Percentiles rank a stretch among this genome's conserved stretches.
These are phyloP conservation scores for Barnettozyma botsteinii DNA, from an alignment of 805 yeast genomes.

Conservation along the genomic window DNA sequence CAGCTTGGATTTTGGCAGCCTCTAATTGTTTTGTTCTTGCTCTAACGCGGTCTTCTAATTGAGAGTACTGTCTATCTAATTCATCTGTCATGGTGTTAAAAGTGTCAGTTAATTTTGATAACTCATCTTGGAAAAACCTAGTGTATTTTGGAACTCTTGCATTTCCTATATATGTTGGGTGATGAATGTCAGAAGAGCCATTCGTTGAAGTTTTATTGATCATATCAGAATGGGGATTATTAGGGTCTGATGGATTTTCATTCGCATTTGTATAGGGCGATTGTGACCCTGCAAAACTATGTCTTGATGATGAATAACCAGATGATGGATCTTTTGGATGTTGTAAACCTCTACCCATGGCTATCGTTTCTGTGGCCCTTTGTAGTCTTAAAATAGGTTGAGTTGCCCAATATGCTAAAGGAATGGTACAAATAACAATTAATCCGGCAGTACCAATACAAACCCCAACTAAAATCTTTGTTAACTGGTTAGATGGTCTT, in stretches of 20 bases:
- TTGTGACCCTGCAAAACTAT: constrained; percentile 5
- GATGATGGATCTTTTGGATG: constrained; percentile 10
- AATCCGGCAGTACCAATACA: constrained; percentile 73
- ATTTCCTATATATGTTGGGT: constrained; percentile 29
- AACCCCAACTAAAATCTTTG: constrained; percentile 69
- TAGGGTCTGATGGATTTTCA: neutral
- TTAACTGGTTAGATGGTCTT: constrained; percentile 55
- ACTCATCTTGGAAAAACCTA: constrained; percentile 69
- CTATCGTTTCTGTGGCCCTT: constrained; percentile 65
- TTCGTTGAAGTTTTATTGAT: neutral
- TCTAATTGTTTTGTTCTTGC: constrained; percentile 85
- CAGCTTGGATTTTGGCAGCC: constrained; percentile 83
- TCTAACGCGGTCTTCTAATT: constrained; percentile 81
- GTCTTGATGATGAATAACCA: constrained; percentile 11
- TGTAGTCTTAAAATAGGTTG: constrained; percentile 75
- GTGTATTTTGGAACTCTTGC: constrained; percentile 41
- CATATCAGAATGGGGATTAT: neutral
- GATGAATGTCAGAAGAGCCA: constrained; percentile 12
- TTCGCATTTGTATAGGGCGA: constrained; percentile 4
- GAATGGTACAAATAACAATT: constrained; percentile 71
- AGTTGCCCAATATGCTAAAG: constrained; percentile 79
- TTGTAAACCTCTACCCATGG: constrained; percentile 37
- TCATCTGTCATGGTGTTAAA: constrained; percentile 91
- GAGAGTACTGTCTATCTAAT: constrained; percentile 74
- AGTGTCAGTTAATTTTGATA: constrained; percentile 81